Evolutionary conservation across 495 filamentous ascomycete genomes (phyloP), one percentile per base, ranked within the genome.

Genomic region (Sabuloglossum arenarium): DNA sequence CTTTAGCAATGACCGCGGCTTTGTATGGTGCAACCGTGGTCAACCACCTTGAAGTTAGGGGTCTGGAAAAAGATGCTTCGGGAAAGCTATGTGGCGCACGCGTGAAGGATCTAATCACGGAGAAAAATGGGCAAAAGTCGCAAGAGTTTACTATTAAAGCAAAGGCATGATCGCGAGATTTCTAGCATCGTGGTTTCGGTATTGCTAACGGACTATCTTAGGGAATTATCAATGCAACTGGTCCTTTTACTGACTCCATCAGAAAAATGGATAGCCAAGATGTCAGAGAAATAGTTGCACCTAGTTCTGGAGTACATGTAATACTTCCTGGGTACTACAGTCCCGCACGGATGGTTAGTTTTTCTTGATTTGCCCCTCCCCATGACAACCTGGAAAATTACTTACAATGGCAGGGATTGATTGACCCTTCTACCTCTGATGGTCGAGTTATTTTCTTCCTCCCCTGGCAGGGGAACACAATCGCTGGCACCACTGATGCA

Each of bases 371-470:
- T 19, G 24, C 23, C n/a, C 32, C 24, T 19, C 12, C 19, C 14
- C 24, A 12, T 14, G 19, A 19, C 6, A 3, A 19, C 16, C 11
- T n/a, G 11, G 47, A 19, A 14, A n/a, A 24, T 21, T 5, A 30
- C 50, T 37, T 53, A 29, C n/a, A 55, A 24, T 12, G 11, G 31
- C 32, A 57, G 34, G 91, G 91, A 42, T 74, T 98, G 39, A 94
- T 98, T 64, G 91, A 98, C 62, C 91, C 91, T 0, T 79, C 78
- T 10, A 97, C 91, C 0, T 96, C 90, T 0, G 91, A 98, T 65
- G 91, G 91, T 19, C 78, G 91, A 63, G 91, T 98, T 42, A 96
- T 97, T 62, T 98, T 98, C 80, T 98, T 98, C 78, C 78, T 98
- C 29, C 91, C 91, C 19, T 98, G 91, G 91, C 90, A 97, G 70